phyloP scores from a whole-genome alignment of 2,329 filamentous ascomycete genomes.

The Aspergillus felis region DNA sequence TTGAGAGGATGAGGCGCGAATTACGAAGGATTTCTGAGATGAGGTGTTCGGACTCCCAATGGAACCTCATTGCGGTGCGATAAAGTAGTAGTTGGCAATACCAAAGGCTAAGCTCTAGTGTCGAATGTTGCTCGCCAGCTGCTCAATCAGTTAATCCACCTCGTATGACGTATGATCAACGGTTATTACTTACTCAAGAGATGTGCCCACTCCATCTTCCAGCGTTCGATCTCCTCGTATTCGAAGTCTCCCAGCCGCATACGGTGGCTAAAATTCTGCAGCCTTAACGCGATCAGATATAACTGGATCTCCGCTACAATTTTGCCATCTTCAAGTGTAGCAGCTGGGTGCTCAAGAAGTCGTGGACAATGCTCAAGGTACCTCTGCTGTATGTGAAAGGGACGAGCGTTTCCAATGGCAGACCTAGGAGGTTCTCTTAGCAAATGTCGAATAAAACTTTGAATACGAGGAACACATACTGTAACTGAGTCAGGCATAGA shows the following conservation, averaged over 20 bases:
- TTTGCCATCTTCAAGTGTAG: conserved; percentile 27
- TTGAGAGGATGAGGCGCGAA: conserved; percentile 28
- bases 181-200: conserved; percentile 21
- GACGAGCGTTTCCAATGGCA: conserved; percentile 29
- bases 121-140: conserved; percentile 28
- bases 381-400: conserved; percentile 26
- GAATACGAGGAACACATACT: conserved; percentile 17
- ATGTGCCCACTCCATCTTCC: conserved; percentile 34
- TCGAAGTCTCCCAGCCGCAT: conserved; percentile 24
- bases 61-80: conserved; percentile 25
- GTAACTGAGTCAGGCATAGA: conserved; percentile 31
- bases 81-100: conserved; percentile 35
- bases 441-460: neutral
- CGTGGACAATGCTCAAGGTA: conserved; percentile 29
- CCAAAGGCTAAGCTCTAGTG: conserved; percentile 31
- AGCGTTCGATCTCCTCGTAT: conserved; percentile 32
- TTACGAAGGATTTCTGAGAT: conserved; percentile 25
- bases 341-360: conserved; percentile 27
- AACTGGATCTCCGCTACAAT: conserved; percentile 32
- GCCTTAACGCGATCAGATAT: conserved; percentile 25
- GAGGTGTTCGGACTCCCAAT: conserved; percentile 23
- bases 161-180: neutral
- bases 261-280: conserved; percentile 23
- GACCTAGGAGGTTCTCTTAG: conserved; percentile 17
- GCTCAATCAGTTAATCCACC: conserved; percentile 2